phyloP scores from a whole-genome alignment of 495 filamentous ascomycete species.

The Penicillium soppii region DNA sequence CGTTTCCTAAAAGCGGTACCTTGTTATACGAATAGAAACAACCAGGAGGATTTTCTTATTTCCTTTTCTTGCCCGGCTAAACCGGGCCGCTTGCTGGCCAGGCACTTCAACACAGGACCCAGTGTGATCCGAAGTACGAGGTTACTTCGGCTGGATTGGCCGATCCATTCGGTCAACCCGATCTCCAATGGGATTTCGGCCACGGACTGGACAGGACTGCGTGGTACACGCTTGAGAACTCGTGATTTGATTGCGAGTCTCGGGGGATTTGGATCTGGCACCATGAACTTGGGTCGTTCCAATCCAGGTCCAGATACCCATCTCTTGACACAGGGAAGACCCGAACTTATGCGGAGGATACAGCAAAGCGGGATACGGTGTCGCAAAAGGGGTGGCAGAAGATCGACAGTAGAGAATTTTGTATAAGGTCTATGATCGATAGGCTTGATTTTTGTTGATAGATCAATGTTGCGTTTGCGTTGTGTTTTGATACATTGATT shows the following conservation, averaged over 20 bases:
- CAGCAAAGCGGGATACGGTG: constrained; percentile 2
- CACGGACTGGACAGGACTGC: constrained; percentile 6
- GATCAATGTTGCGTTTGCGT: constrained; percentile 1
- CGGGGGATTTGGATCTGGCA: not conserved
- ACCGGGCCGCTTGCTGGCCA: constrained; percentile 4
- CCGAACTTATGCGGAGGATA: constrained; percentile 6
- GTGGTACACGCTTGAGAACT: constrained; percentile 1
- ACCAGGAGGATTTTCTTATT: constrained; percentile 1
- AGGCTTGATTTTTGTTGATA: constrained; percentile 1
- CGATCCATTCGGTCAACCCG: not conserved
- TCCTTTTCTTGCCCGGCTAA: not conserved
- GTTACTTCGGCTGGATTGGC: constrained; percentile 2
- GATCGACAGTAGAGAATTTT: constrained; percentile 1
- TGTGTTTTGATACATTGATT: not conserved
- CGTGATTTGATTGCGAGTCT: not conserved
- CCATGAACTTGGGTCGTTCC: not conserved
- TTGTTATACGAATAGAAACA: not conserved
- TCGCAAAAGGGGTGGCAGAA: constrained; percentile 7
- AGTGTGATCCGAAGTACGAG: not conserved
- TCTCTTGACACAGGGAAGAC: constrained; percentile 1
- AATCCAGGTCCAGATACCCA: not conserved
- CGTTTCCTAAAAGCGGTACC: constrained; percentile 1
- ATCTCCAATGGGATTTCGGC: not conserved
- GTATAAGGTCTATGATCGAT: not conserved
- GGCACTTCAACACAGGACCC: not conserved